These are phyloP conservation scores for Pythium apleroticum DNA, from an alignment of 352 stramenopile species.

Conservation along the genomic window DNA sequence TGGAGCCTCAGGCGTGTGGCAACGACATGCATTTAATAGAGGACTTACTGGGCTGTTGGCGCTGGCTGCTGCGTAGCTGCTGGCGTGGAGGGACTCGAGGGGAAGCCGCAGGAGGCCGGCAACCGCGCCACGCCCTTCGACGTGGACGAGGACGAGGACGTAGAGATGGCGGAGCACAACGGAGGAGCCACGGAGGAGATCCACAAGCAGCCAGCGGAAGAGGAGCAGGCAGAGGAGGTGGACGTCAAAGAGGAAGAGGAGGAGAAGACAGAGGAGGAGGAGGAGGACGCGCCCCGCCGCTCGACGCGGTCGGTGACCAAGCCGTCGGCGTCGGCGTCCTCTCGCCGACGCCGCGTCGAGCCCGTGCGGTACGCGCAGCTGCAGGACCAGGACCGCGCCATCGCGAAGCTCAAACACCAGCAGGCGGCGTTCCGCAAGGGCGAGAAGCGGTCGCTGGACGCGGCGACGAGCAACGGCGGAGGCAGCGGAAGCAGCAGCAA, in stretches of 20 bases:
- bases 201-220: background rate
- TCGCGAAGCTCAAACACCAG: constrained; percentile 37
- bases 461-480: background rate
- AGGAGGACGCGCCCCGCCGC: constrained; percentile 14
- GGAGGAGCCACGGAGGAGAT: constrained; percentile 6
- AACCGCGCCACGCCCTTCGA: background rate
- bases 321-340: background rate
- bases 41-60: background rate
- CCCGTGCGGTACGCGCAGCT: constrained; percentile 49
- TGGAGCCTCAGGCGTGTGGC: background rate
- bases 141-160: constrained; percentile 4
- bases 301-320: constrained; percentile 14
- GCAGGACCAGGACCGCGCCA: constrained; percentile 57
- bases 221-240: background rate
- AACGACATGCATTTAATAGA: background rate
- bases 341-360: constrained; percentile 27
- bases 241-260: no score
- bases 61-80: background rate
- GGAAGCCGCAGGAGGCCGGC: background rate
- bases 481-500: constrained; percentile 32
- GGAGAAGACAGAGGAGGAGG: constrained; percentile 11
- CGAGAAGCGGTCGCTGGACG: constrained; percentile 26
- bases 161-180: background rate
- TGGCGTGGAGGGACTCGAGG: background rate
- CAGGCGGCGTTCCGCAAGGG: constrained; percentile 42